A percentile compares a stretch with the other conserved stretches of the same genome.
These are phyloP conservation scores for Rhizopus arrhizus DNA, from an alignment of 371 early-diverging fungal genomes.

Conservation along the genomic window DNA sequence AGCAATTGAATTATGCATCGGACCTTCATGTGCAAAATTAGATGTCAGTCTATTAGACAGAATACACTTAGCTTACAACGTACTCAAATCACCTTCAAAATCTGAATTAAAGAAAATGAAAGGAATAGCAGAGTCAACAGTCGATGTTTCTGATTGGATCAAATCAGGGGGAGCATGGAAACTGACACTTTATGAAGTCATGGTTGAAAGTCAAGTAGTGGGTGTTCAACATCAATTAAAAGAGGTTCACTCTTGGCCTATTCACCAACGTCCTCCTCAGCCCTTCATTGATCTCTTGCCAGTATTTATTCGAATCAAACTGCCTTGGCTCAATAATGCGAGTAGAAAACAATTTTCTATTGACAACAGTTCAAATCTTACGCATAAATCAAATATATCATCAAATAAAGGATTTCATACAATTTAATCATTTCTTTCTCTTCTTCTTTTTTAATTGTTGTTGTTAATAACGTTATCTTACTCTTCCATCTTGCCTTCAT, in stretches of 20 bases:
- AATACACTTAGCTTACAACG: constrained; percentile 36
- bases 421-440: neutral
- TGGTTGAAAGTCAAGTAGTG: constrained; percentile 36
- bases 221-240: constrained; percentile 37
- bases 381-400: constrained; percentile 1
- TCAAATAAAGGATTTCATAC: constrained; percentile 13
- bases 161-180: constrained; percentile 35
- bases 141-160: constrained; percentile 36
- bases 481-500: constrained; percentile 39
- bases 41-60: constrained; percentile 30
- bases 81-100: constrained; percentile 25
- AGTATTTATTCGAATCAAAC: constrained; percentile 32
- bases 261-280: constrained; percentile 12
- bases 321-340: constrained; percentile 32
- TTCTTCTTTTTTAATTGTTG: neutral
- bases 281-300: constrained; percentile 18
- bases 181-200: constrained; percentile 34
- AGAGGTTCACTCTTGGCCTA: constrained; percentile 28
- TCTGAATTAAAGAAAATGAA: constrained; percentile 27
- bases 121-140: constrained; percentile 27
- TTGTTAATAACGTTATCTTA: neutral
- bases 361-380: neutral
- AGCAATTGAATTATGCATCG: constrained; percentile 22
- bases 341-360: constrained; percentile 4
- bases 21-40: constrained; percentile 14